phyloP scores from a whole-genome alignment of 768 basidiomycete genomes.

The Suillus weaverae region DNA sequence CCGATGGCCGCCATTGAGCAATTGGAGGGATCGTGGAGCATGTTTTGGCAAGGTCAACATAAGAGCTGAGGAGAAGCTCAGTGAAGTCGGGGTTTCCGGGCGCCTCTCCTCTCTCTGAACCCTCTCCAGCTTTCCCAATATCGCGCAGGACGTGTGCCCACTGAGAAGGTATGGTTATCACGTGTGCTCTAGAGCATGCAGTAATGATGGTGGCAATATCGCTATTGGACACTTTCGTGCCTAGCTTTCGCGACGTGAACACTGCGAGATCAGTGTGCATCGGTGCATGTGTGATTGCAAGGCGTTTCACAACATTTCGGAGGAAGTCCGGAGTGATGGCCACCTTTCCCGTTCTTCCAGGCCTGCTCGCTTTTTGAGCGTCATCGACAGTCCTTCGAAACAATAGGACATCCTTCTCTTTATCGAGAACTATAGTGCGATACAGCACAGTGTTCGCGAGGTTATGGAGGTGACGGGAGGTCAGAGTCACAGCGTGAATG shows the following conservation, averaged over 20 bases:
- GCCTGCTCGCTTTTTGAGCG: constrained; percentile 15
- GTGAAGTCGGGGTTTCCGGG: neutral
- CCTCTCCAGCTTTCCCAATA: constrained; percentile 7
- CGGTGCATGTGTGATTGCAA: constrained; percentile 34
- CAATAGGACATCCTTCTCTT: constrained; percentile 28
- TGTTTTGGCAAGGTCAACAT: constrained; percentile 6
- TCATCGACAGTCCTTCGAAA: constrained; percentile 37
- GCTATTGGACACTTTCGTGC: constrained; percentile 21
- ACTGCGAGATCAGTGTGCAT: constrained; percentile 5
- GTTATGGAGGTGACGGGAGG: constrained; percentile 29
- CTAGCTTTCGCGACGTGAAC: constrained; percentile 16
- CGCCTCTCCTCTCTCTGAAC: neutral
- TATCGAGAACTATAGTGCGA: constrained; percentile 38
- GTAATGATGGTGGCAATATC: constrained; percentile 26
- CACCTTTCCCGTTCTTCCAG: neutral
- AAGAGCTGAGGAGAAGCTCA: constrained; percentile 14
- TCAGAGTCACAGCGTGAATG: constrained; percentile 23
- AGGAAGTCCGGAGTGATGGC: constrained; percentile 23
- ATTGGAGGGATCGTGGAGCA: neutral
- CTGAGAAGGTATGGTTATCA: constrained; percentile 27
- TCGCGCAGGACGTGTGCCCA: constrained; percentile 7
- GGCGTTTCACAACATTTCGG: constrained; percentile 34
- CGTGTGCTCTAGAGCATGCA: constrained; percentile 35
- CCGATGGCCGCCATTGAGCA: constrained; percentile 17
- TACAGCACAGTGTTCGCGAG: constrained; percentile 39